Evolutionary conservation across 225 moss, liverwort and hornwort species (phyloP), one percentile per base, ranked within the genome.

Genomic region (Asterella californica): DNA sequence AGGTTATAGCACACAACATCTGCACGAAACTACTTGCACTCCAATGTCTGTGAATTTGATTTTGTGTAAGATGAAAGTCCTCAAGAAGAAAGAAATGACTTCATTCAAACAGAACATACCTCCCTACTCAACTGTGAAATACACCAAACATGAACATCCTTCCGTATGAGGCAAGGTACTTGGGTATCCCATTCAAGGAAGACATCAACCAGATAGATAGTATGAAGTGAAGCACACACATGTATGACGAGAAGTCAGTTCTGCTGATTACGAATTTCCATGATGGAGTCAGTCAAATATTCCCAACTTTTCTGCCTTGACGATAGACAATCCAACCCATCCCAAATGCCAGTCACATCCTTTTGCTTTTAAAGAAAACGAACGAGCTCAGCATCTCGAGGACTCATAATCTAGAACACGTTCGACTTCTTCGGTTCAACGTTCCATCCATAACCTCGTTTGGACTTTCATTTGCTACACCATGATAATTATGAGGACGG

Each of bases 1-100:
- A 88, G 91, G 85, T 99, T 91, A 65, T 90, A 97, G 81, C 94
- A 93, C 63, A 91, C 90, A 60, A 97, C 92, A 72, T 97, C 97
- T 32, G 89, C 83, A 77, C 89, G 90, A 61, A 92, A 92, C 72
- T 80, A 76, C 85, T 84, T 89, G 57, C 69, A 52, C 80, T 99
- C 97, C 78, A 91, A 85, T 65, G 94, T 82, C 96, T 96, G 84
- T 90, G 85, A 27, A 52, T 30, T 52, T 52, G 17, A 45, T 38
- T 68, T 36, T 9, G 24, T 7, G 19, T 22, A 14, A 42, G 9
- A 45, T 45, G 25, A 36, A 21, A 0, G 42, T 12, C 33, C 0
- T 2, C 42, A 21, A 37, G n/a, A 69, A 69, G 7, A 37, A 0
- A 8, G 0, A 32, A 29, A 29, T 63, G 21, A 21, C 1, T 24